Conservation (phyloP, 2,329 filamentous ascomycete species). For the Hypomyces rosellus region DNA sequence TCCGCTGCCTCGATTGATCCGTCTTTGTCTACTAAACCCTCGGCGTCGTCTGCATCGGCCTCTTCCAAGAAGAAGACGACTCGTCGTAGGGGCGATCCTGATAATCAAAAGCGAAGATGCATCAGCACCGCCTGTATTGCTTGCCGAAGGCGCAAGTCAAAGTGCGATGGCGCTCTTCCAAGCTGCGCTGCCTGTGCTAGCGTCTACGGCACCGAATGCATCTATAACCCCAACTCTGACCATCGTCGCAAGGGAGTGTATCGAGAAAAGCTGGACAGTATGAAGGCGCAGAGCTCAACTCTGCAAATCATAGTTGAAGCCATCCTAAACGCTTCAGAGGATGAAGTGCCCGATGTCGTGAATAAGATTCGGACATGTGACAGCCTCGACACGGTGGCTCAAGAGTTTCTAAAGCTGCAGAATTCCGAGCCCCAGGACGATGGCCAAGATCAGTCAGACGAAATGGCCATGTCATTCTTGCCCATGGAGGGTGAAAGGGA, state of each 20-base stretch:
- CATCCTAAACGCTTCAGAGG: conserved; percentile 83
- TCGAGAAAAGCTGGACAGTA: conserved; percentile 82
- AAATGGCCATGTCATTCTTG: conserved; percentile 35
- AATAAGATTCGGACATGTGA: conserved; percentile 83
- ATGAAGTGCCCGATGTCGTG: conserved; percentile 77
- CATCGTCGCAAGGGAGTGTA: conserved; percentile 96
- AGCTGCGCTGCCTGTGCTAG: conserved; percentile 94
- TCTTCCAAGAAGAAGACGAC: conserved; percentile 40
- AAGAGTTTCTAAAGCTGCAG: conserved; percentile 43
- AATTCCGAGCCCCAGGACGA: conserved; percentile 19
- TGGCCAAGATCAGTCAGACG: conserved; percentile 32
- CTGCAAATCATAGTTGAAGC: conserved; percentile 89
- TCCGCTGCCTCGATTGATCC: neutral
- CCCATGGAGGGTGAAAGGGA: conserved; percentile 62
- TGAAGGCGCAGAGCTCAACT: conserved; percentile 81
- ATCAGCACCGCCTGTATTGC: conserved; percentile 82
- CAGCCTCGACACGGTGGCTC: conserved; percentile 50
- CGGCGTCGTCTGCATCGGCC: neutral
- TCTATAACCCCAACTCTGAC: conserved; percentile 95
- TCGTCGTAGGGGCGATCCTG: conserved; percentile 41
- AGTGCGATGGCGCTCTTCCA: conserved; percentile 87
- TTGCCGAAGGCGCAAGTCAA: conserved; percentile 72
- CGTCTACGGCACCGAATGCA: conserved; percentile 83
- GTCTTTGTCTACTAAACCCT: neutral
- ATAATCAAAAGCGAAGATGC: conserved; percentile 63